Conservation (phyloP, 805 yeast species). For the Jamesozyma gamospora region DNA sequence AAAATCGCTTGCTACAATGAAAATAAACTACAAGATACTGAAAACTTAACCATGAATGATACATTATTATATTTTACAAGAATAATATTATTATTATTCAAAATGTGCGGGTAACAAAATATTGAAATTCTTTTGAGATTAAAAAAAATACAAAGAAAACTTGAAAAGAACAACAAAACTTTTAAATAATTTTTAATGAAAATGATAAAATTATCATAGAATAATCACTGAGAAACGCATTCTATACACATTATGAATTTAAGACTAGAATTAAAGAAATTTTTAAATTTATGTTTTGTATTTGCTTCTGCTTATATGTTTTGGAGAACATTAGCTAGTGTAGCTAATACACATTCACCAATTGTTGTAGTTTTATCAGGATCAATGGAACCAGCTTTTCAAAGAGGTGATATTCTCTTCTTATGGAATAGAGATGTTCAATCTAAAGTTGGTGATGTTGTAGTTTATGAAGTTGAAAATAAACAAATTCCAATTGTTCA, state of each 20-base stretch:
- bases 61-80: too few species aligned
- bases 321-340: constrained; percentile 74
- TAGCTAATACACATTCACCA: constrained; percentile 81
- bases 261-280: constrained; percentile 52
- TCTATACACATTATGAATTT: constrained; percentile 38
- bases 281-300: constrained; percentile 65
- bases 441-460: constrained; percentile 81
- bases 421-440: constrained; percentile 73
- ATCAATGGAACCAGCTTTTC: constrained; percentile 99
- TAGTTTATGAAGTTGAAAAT: constrained; percentile 76
- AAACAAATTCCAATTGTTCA: constrained; percentile 93
- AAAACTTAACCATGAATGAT: too few species aligned
- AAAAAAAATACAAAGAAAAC: too few species aligned
- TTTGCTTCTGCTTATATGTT: constrained; percentile 83
- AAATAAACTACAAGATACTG: too few species aligned
- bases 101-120: too few species aligned
- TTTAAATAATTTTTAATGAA: neutral
- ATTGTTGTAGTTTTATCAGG: constrained; percentile 95
- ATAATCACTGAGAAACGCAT: neutral
- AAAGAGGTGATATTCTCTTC: constrained; percentile 88
- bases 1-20: too few species aligned
- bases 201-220: neutral
- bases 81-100: too few species aligned
- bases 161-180: too few species aligned
- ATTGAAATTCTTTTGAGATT: too few species aligned